phyloP scores from a whole-genome alignment of 2,329 filamentous ascomycete genomes.

The Pestalotiopsis sp. region DNA sequence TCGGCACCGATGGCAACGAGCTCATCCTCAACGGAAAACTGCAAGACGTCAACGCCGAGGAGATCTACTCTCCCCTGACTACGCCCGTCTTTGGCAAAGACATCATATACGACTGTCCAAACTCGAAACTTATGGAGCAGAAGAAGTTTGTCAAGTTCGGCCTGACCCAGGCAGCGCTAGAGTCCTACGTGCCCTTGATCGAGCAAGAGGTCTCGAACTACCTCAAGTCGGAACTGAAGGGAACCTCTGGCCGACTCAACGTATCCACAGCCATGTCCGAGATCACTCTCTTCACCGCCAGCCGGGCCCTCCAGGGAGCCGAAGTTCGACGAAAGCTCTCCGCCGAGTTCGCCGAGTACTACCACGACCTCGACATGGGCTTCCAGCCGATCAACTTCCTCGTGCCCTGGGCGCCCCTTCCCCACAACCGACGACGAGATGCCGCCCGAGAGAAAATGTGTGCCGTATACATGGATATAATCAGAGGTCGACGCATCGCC shows the following conservation, averaged over 20 bases:
- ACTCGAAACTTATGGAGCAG: slow-evolving; percentile 85
- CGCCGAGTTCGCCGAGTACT: slow-evolving; percentile 71
- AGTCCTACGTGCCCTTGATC: slow-evolving; percentile 71
- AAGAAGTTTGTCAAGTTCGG: slow-evolving; percentile 81
- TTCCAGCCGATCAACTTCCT: slow-evolving; percentile 83
- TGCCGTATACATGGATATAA: slow-evolving; percentile 70
- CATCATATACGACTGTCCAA: slow-evolving; percentile 84
- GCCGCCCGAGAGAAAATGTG: slow-evolving; percentile 71
- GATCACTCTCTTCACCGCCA: slow-evolving; percentile 81
- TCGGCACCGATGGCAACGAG: slow-evolving; percentile 54
- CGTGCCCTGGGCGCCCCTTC: slow-evolving; percentile 76
- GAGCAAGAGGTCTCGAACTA: slow-evolving; percentile 69
- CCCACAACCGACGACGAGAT: slow-evolving; percentile 74
- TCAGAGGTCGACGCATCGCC: slow-evolving; percentile 59
- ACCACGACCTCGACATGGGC: slow-evolving; percentile 71
- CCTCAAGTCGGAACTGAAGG: slow-evolving; percentile 61
- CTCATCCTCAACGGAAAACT: slow-evolving; percentile 59
- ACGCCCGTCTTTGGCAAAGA: slow-evolving; percentile 70
- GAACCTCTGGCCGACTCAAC: slow-evolving; percentile 61
- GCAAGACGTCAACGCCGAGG: slow-evolving; percentile 54
- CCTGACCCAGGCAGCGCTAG: slow-evolving; percentile 65
- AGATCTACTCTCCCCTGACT: slow-evolving; percentile 53
- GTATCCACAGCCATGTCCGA: slow-evolving; percentile 70
- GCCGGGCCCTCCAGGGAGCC: slow-evolving; percentile 72
- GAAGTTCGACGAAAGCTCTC: slow-evolving; percentile 74